Percentiles rank a stretch among this genome's conserved stretches.
Conservation (phyloP, 805 yeast species). For the Monosporozyma aerobia region DNA sequence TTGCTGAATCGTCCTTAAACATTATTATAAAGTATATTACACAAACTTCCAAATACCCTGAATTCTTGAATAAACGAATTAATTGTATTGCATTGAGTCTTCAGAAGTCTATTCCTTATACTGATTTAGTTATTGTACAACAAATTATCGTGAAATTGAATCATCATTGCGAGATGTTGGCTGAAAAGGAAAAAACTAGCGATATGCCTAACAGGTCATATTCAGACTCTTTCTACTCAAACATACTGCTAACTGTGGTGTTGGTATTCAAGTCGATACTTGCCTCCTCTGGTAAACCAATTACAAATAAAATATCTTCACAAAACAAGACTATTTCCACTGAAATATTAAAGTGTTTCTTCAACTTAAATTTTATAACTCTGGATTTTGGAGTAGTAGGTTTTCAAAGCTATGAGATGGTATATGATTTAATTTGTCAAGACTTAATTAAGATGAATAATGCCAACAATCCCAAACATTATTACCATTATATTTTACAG, state of each 20-base stretch:
- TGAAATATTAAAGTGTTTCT: slow-evolving; percentile 11
- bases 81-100: slow-evolving; percentile 17
- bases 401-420: slow-evolving; percentile 21
- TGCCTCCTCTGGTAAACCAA: slow-evolving; percentile 7
- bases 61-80: slow-evolving; percentile 10
- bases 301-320: background rate
- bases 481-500: background rate
- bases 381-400: slow-evolving; percentile 21
- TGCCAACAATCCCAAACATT: background rate
- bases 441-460: background rate
- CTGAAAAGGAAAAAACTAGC: slow-evolving; percentile 9
- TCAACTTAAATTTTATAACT: slow-evolving; percentile 17
- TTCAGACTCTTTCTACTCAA: slow-evolving; percentile 11
- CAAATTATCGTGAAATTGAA: slow-evolving; percentile 8
- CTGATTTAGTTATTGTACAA: background rate
- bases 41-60: background rate
- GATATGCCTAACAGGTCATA: slow-evolving; percentile 8
- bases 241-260: slow-evolving; percentile 15
- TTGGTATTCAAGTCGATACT: slow-evolving; percentile 13
- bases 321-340: background rate
- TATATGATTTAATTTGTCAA: slow-evolving; percentile 12
- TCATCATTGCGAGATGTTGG: slow-evolving; percentile 8
- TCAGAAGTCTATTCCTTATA: slow-evolving; percentile 10
- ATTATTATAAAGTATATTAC: slow-evolving; percentile 9
- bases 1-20: slow-evolving; percentile 9